These are phyloP conservation scores for Camellia granthamiana DNA, from an alignment of 148 eudicot species.

Conservation along the genomic window DNA sequence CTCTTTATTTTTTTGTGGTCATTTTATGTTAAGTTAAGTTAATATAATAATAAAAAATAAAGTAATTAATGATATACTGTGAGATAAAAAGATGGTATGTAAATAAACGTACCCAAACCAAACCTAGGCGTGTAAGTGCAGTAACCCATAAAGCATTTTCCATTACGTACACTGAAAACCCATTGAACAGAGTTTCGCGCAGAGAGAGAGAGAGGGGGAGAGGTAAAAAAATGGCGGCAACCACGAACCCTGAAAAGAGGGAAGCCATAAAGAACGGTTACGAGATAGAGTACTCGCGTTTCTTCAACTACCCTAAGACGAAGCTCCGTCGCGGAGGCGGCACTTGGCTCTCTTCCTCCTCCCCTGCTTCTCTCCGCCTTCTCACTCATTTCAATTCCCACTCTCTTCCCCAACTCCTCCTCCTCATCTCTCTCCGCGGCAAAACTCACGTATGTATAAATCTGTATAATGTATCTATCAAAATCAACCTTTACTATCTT, in stretches of 20 bases:
- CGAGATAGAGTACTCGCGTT: background rate
- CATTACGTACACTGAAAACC: too few species aligned
- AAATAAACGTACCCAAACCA: too few species aligned
- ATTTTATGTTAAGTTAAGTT: too few species aligned
- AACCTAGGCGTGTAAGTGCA: too few species aligned
- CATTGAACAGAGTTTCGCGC: too few species aligned
- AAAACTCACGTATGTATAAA: background rate
- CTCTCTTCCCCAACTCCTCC: background rate
- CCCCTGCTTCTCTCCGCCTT: constrained; percentile 6
- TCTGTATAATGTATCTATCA: background rate
- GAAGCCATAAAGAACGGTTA: background rate
- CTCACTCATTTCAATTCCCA: too few species aligned
- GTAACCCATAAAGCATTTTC: too few species aligned
- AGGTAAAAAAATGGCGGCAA: too few species aligned
- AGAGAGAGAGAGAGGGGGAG: constrained; percentile 6
- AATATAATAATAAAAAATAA: too few species aligned
- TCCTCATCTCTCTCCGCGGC: constrained; percentile 2
- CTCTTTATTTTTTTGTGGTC: too few species aligned
- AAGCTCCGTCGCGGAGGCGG: constrained; percentile 6
- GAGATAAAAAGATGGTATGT: too few species aligned
- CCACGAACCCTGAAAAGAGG: background rate
- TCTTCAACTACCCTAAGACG: constrained; percentile 8
- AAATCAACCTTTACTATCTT: background rate
- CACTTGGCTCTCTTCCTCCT: constrained; percentile 12
- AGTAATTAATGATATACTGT: too few species aligned